Evolutionary conservation across 139 green algal species (phyloP), one percentile per base, ranked within the genome.

Genomic region (Ettlia oleoabundans): DNA sequence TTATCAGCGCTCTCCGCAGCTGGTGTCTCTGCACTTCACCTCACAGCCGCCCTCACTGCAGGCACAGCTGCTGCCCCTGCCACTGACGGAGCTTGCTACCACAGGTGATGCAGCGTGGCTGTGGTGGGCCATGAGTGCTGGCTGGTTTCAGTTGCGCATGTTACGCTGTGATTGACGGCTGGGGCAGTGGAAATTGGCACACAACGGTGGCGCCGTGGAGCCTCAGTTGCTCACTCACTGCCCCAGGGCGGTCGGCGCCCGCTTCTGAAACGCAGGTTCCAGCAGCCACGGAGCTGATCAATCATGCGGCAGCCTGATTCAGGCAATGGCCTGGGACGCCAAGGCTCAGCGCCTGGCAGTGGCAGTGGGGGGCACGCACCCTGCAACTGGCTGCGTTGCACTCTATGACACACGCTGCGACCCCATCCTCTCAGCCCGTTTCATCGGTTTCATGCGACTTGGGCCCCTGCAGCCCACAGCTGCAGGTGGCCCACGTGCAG

Each of bases 371-470:
- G 52, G 53, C 51, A 28, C 40, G 37, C 82, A 87, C 82, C 82
- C 75, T 18, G 75, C 64, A 8, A 65, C 81, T 19, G 74, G 75
- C 41, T 55, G 35, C n/a, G 74, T 78, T 0, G 82, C 82, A 10
- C 62, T 87, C 33, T 87, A 84, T 37, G 82, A 87, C 74, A 82
- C 74, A 4, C 75, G 82, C 28, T 80, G 63, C 47, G 75, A 87
- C 26, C 82, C 82, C 30, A 78, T 87, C 38, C 33, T 82, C 22
- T 71, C 74, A 18, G 82, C 82, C 3, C 63, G 82, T 19, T 82
- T 87, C 72, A 82, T 87, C 28, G 82, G 82, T 0, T 83, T 83
- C 37, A 32, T 69, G 32, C 38, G 55, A 8, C 26, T 85, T 58
- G 67, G 35, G 41, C 64, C 80, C 2, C 61, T 76, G 58, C 35